Evolutionary conservation across 352 stramenopile species (phyloP), one percentile per base, ranked within the genome.

Genomic region (Phytopythium ostracodes): DNA sequence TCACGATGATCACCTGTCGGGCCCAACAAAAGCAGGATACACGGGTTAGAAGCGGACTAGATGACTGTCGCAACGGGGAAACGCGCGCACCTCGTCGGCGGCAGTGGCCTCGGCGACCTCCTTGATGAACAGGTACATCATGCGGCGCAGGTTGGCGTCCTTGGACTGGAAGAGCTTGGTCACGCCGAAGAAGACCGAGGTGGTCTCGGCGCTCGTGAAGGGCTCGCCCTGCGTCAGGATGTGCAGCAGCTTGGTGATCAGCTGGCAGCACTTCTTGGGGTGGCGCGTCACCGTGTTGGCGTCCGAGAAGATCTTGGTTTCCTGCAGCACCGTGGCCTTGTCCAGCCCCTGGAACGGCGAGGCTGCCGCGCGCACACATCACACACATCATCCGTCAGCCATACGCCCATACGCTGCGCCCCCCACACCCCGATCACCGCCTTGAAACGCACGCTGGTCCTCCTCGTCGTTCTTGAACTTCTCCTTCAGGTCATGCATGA

Each of bases 41-140:
- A 38, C 12, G 60, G 4, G 33, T 38, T 11, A 38, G 33, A 38
- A 38, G 33, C 33, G 33, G 7, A 4, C 6, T 49, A 70, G n/a
- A n/a, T n/a, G n/a, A n/a, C n/a, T n/a, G n/a, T n/a, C n/a, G n/a
- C n/a, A n/a, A n/a, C n/a, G n/a, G n/a, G n/a, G n/a, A 38, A 38
- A 15, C 33, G 33, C 33, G 33, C 33, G 33, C 33, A 79, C 72
- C 72, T 96, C 88, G 60, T 94, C 83, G 15, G 91, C 85, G 27
- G 90, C 87, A n/a, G 90, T 96, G 24, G 86, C 87, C 63, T 97
- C 91, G 0, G 88, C 94, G 59, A 99, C 96, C 64, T 99, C 97
- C 78, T 99, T 99, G 71, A 99, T 99, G 72, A 99, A 99, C 3
- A 99, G 78, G 77, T 99, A 99, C 66, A 99, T 98, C 96, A 99